A percentile compares a stretch with the other conserved stretches of the same genome.
These are phyloP conservation scores for Tolypocladium endophyticum DNA, from an alignment of 2,329 filamentous ascomycete genomes.

Conservation along the genomic window DNA sequence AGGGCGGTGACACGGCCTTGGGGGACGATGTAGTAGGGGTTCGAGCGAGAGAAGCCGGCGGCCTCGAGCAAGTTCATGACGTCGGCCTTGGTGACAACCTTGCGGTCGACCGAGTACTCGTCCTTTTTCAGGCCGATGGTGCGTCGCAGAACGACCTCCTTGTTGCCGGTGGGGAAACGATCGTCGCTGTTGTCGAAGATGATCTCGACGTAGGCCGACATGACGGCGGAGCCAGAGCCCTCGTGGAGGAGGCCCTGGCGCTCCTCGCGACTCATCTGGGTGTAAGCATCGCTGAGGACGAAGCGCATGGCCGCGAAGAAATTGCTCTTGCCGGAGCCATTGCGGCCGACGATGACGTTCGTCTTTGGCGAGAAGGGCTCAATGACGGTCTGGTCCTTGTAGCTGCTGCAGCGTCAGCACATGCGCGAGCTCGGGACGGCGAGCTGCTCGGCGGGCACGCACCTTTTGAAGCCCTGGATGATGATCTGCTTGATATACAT, in stretches of 20 bases:
- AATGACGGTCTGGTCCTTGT: constrained; percentile 98
- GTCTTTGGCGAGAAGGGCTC: constrained; percentile 96
- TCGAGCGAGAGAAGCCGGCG: constrained; percentile 91
- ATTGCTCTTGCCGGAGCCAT: constrained; percentile 98
- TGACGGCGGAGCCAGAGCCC: constrained; percentile 92
- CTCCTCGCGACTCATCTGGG: constrained; percentile 90
- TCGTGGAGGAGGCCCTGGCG: constrained; percentile 94
- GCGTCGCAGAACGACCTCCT: constrained; percentile 80
- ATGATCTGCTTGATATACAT: constrained; percentile 99
- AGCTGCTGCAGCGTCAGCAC: constrained; percentile 44
- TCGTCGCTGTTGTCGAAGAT: constrained; percentile 98
- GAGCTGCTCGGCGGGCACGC: constrained; percentile 12
- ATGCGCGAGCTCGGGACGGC: background rate
- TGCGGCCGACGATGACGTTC: constrained; percentile 97
- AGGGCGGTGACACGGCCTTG: constrained; percentile 91
- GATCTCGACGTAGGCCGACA: constrained; percentile 99
- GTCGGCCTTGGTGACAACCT: constrained; percentile 88
- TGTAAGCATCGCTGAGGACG: constrained; percentile 95
- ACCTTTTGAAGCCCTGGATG: constrained; percentile 99
- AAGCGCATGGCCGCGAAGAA: constrained; percentile 99
- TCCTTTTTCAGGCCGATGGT: constrained; percentile 98
- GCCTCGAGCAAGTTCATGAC: constrained; percentile 94
- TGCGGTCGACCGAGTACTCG: constrained; percentile 94
- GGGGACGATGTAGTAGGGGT: constrained; percentile 98
- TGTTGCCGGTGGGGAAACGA: constrained; percentile 85